A percentile compares a stretch with the other conserved stretches of the same genome.
Evolutionary conservation across 345 rosid genomes (phyloP).

Genomic region (Orychophragmus violaceus): DNA sequence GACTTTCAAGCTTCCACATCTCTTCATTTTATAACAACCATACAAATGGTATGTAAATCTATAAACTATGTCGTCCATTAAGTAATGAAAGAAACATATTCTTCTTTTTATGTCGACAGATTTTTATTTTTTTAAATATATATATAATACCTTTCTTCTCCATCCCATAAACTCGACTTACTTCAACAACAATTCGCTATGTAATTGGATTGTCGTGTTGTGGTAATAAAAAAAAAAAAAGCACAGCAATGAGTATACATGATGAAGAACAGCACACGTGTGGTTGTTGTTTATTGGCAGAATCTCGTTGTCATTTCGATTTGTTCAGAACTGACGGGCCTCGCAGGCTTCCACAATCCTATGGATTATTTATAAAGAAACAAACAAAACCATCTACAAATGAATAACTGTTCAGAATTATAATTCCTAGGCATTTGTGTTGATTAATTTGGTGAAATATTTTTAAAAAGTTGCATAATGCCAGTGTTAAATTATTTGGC

Average conservation of each 20-base stretch:
- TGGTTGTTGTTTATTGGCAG: conserved; percentile 22
- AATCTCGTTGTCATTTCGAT: conserved; percentile 26
- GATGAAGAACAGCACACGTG: conserved; percentile 31
- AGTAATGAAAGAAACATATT: conserved; percentile 6
- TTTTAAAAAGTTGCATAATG: not conserved
- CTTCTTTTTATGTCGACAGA: conserved; percentile 18
- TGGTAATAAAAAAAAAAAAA: conserved; percentile 5
- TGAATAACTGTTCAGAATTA: not conserved
- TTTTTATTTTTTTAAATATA: not conserved
- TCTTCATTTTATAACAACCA: conserved; percentile 8
- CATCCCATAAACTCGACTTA: not conserved
- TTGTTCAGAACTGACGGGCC: conserved; percentile 30
- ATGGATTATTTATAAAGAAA: not conserved
- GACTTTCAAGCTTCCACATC: not conserved
- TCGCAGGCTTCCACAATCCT: conserved; percentile 21
- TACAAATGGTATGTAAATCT: conserved; percentile 1
- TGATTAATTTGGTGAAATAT: not conserved
- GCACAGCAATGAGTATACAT: not conserved
- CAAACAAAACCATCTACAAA: not conserved
- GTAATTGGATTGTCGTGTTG: conserved; percentile 1
- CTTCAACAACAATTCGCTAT: not conserved
- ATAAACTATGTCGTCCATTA: conserved; percentile 5
- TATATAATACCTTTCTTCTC: not conserved
- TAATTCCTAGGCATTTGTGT: not conserved
- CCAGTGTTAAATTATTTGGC: not conserved